Conservation (phyloP, 495 filamentous ascomycete species). For the Lichenothelia convexa region DNA sequence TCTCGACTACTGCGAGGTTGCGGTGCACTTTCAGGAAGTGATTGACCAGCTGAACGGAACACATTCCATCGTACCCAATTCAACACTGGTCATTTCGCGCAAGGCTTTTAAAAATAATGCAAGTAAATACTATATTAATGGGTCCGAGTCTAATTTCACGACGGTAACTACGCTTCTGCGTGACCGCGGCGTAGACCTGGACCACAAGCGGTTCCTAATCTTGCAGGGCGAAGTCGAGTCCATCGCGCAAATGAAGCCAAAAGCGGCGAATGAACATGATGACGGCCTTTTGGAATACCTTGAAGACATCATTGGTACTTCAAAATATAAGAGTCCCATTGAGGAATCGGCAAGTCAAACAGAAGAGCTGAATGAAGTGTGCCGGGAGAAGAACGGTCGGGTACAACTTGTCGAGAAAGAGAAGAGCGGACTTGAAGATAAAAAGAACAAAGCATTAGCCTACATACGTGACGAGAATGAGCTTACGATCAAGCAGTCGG, state of each 20-base stretch:
- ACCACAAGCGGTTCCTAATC: constrained; percentile 96
- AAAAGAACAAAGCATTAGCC: constrained; percentile 83
- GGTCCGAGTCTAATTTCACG: constrained; percentile 73
- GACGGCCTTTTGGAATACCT: constrained; percentile 93
- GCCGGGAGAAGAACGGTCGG: constrained; percentile 77
- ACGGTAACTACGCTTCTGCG: constrained; percentile 75
- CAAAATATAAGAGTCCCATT: constrained; percentile 91
- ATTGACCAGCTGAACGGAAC: constrained; percentile 66
- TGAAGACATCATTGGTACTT: constrained; percentile 96
- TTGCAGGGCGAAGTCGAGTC: constrained; percentile 96
- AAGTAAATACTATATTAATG: constrained; percentile 95
- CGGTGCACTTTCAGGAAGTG: constrained; percentile 88
- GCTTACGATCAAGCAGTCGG: constrained; percentile 66
- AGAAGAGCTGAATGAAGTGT: constrained; percentile 84
- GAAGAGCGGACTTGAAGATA: constrained; percentile 75
- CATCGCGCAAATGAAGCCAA: constrained; percentile 97
- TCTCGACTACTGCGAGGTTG: constrained; percentile 79
- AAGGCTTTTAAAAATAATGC: constrained; percentile 94
- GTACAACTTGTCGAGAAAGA: constrained; percentile 98
- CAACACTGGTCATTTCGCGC: constrained; percentile 69
- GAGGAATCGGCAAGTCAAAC: constrained; percentile 81
- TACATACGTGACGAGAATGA: constrained; percentile 90
- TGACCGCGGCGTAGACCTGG: constrained; percentile 78
- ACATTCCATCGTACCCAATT: constrained; percentile 58
- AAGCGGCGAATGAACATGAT: constrained; percentile 84